Base-by-base conservation (phyloP, 2,329 filamentous ascomycete genomes). In the Fusarium continuum region DNA sequence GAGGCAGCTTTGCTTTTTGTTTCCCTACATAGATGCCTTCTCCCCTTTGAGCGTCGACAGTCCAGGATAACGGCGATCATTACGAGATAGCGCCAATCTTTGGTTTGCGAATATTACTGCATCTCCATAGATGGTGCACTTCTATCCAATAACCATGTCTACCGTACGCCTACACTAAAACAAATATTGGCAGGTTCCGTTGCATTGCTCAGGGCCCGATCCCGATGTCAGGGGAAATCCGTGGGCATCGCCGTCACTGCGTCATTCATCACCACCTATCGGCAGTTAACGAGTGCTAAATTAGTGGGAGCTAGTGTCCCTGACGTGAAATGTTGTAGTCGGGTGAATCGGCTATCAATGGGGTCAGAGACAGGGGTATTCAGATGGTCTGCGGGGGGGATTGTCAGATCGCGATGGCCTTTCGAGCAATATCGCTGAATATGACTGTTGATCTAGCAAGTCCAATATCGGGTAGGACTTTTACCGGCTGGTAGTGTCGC, bases 171-270 rank as follows among this genome's bases (percentile, higher is more conserved):
- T 23, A 13, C 35, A 13, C 35, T 38, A 38, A 38, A 38, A 38
- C 17, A 43, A 6, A 19, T 22, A 20, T 17, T 17, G 10, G 8
- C 17, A 45, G n/a, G 14, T 35, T 17, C 13, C 32, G n/a, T 19
- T 31, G 26, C 43, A 49, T 20, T 44, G 44, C 43, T 54, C 50
- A 54, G 44, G 50, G 29, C 50, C 41, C 50, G 50, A 54, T 54
- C 44, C 34, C 43, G 20, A 49, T 22, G 26, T 39, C 36, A 50
- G 50, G 44, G 28, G 50, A 34, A 8, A 40, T 14, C 9, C 1
- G 22, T 28, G 16, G 14, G 14, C 26, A 54, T 54, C 50, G 50
- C 35, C 44, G 50, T 54, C 34, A 25, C 14, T 39, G 34, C 50
- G 50, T 54, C 50, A 54, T 50, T 34, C 13, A 1, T n/a, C 35